These are phyloP conservation scores for Populus deltoides DNA, from an alignment of 345 rosid genomes.

Conservation along the genomic window DNA sequence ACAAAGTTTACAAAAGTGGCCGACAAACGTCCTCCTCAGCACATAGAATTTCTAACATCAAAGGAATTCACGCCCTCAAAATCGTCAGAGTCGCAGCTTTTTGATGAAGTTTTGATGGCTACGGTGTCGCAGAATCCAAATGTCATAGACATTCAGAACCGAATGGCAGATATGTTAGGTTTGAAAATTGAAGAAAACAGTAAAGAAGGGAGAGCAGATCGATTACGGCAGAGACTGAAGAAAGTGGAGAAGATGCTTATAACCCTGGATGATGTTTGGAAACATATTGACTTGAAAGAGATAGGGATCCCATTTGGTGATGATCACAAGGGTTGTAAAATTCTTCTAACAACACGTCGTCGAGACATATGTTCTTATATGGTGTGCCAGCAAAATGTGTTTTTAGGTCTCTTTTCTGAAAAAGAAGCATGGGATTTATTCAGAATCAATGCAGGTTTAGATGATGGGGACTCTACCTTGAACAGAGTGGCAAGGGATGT, in stretches of 20 bases:
- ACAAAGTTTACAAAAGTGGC: background rate
- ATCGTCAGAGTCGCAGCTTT: background rate
- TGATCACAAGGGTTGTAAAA: background rate
- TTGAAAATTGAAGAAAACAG: background rate
- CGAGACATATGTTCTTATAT: background rate
- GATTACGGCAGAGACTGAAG: background rate
- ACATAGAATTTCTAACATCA: background rate
- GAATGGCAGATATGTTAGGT: background rate
- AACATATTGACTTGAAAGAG: background rate
- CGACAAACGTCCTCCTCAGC: background rate
- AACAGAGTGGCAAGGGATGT: background rate
- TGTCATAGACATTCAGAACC: background rate
- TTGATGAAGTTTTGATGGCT: background rate
- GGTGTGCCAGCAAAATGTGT: background rate
- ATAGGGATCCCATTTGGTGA: slow-evolving; percentile 15
- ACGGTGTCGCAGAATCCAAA: background rate
- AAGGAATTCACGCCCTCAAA: background rate
- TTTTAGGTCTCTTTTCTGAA: background rate
- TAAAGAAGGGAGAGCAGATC: background rate
- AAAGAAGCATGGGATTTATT: slow-evolving; percentile 9
- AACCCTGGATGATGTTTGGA: slow-evolving; percentile 17
- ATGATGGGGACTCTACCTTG: background rate
- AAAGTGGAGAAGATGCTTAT: background rate
- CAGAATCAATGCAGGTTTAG: background rate
- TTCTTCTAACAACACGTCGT: slow-evolving; percentile 1